Evolutionary conservation across 441 rosid species (phyloP), one percentile per base, ranked within the genome.

Genomic region (Eruca vesicaria): DNA sequence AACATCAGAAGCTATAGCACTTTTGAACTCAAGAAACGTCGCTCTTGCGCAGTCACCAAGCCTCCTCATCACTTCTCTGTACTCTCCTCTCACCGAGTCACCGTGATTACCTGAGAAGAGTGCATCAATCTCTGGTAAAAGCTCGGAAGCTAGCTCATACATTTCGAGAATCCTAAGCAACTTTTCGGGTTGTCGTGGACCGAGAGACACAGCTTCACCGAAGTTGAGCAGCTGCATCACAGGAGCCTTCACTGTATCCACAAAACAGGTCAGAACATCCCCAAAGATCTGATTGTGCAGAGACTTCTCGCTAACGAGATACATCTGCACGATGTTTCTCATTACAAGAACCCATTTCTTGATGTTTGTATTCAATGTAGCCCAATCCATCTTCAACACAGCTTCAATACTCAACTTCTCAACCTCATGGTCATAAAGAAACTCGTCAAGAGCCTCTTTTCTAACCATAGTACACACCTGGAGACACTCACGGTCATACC

Each of bases 371-470:
- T 88, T 87, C 76, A 89, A 63, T 62, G 75, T 80, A 19, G 81
- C 83, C 98, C 97, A 91, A 31, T 90, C 96, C 94, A 95, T 79
- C 82, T 52, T 91, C 67, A 92, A 83, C 60, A 95, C 97, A 78
- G 89, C 94, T 82, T 91, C 96, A 2, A 91, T n/a, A n/a, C n/a
- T n/a, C n/a, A n/a, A n/a, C n/a, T n/a, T n/a, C n/a, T n/a, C n/a
- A n/a, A n/a, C n/a, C 69, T 92, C 94, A 15, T 92, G 91, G 68
- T 81, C 75, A 69, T 75, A 81, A 11, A 92, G 93, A 78, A 87
- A 89, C 81, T 90, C 94, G 14, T 92, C 94, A 82, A 95, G 68
- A 7, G 92, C 91, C 12, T 80, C n/a, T n/a, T n/a, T n/a, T n/a
- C n/a, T n/a, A n/a, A n/a, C n/a, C n/a, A n/a, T n/a, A n/a, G n/a